Evolutionary conservation across 169 alveolate species (phyloP).

Genomic region (Plasmodium berghei): DNA sequence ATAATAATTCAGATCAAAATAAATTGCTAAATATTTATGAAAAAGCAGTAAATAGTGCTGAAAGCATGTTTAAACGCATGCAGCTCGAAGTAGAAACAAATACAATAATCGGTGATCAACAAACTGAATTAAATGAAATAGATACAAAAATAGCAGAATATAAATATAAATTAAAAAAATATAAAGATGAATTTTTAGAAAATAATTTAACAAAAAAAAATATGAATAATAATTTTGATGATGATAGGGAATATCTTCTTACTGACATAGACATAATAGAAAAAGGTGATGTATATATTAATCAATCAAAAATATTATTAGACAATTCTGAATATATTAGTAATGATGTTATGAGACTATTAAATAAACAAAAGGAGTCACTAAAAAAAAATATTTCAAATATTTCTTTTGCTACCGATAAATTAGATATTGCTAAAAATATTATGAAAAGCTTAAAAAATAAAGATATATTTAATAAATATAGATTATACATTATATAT

Average conservation of each 20-base stretch:
- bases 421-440: conserved; percentile 56
- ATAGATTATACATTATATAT: conserved; percentile 54
- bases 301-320: conserved; percentile 59
- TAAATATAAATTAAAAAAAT: conserved; percentile 38
- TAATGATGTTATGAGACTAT: conserved; percentile 47
- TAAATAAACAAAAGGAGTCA: conserved; percentile 51
- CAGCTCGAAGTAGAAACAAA: conserved; percentile 67
- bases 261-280: conserved; percentile 64
- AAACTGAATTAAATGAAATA: conserved; percentile 27
- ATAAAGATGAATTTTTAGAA: conserved; percentile 27
- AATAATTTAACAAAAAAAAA: conserved; percentile 24
- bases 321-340: conserved; percentile 53
- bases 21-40: conserved; percentile 58
- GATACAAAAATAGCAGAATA: conserved; percentile 41
- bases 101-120: conserved; percentile 4
- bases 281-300: conserved; percentile 63
- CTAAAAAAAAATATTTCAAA: conserved; percentile 35
- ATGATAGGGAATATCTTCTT: conserved; percentile 44
- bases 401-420: conserved; percentile 26
- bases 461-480: conserved; percentile 50
- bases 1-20: conserved; percentile 51
- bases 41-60: conserved; percentile 65
- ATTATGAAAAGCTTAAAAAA: conserved; percentile 34
- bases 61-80: conserved; percentile 60
- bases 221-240: conserved; percentile 28